Evolutionary conservation across 805 yeast genomes (phyloP).

Genomic region (Candida ipomoeae): DNA sequence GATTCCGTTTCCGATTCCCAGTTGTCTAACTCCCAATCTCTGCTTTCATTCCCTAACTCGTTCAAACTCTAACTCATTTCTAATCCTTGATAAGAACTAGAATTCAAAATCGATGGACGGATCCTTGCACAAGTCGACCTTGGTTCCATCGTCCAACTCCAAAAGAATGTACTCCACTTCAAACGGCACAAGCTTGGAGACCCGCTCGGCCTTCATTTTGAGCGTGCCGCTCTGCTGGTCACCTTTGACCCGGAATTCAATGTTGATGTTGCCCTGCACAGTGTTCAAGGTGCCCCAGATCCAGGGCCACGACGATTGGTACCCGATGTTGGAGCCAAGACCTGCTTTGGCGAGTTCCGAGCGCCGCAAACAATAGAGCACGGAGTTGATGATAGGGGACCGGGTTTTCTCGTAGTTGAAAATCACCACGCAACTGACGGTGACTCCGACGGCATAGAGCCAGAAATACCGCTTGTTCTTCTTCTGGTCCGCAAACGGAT

Average conservation of each 20-base stretch:
- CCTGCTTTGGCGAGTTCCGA: conserved; percentile 56
- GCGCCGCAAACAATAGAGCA: conserved; percentile 80
- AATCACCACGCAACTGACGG: conserved; percentile 48
- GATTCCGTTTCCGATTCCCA: no score
- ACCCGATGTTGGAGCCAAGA: conserved; percentile 74
- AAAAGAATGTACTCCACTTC: conserved; percentile 32
- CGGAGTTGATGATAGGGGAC: conserved; percentile 84
- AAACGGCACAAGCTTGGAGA: conserved; percentile 48
- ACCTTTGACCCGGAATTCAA: conserved; percentile 69
- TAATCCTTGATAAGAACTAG: conserved; percentile 2
- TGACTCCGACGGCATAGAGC: conserved; percentile 36
- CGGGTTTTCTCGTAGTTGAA: conserved; percentile 91
- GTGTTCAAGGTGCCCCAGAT: conserved; percentile 80
- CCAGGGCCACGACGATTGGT: conserved; percentile 81
- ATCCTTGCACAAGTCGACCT: conserved; percentile 28
- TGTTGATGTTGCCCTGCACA: conserved; percentile 74
- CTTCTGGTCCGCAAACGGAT: conserved; percentile 56
- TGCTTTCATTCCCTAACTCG: no score
- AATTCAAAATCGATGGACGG: conserved; percentile 27
- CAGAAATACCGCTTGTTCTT: conserved; percentile 53
- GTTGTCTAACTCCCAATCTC: no score
- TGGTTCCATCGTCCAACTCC: conserved; percentile 20
- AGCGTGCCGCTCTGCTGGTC: conserved; percentile 49
- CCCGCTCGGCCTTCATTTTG: conserved; percentile 69
- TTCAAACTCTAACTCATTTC: no score